Base-by-base conservation (phyloP, 2,329 filamentous ascomycete species). In the Alternaria novae-zelandiae region DNA sequence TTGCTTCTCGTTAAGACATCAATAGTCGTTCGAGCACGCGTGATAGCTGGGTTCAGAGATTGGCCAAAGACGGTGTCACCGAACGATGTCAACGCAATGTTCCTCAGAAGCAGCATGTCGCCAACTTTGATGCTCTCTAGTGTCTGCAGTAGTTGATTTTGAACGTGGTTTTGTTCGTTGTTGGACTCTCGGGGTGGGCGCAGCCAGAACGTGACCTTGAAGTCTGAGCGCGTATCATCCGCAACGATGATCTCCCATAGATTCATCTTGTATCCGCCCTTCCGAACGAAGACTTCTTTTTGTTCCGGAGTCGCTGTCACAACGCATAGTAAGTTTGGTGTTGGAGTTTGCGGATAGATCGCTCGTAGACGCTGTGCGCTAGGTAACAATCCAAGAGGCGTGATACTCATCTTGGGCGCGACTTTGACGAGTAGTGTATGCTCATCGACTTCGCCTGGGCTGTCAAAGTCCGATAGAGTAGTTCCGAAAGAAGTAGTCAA, bases 181-280 rank as follows among this genome's bases (percentile, higher is more conserved):
- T 67, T 56, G 11, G 62, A 63, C 25, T 67, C 55, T 23, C 56
- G 51, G 28, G 57, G 46, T 12, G 83, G 79, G 5, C 85, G 81
- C 2, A 97, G 82, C 95, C 95, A 98, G 77, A 97, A 93, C 3
- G 91, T 94, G 59, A 97, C 84, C 26, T 86, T 88, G 80, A 97
- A 97, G 3, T 91, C 91, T 0, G 92, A 88, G 67, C 86, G 88
- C 0, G 94, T 97, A 55, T 97, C 92, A 77, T 98, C 95, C 6
- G 92, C 94, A 1, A 97, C 88, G 9, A 49, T 63, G 45, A 78
- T 64, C 41, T 79, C 77, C 60, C 72, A 73, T 3, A 79, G 61
- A 46, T 83, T 79, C 63, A 80, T 81, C 57, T 81, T 83, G 73
- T 83, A 83, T 7, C 84, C 83, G 25, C 90, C 87, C 82, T 87